These are phyloP conservation scores for Serendipita indica DNA, from an alignment of 768 basidiomycete genomes.

Conservation along the genomic window DNA sequence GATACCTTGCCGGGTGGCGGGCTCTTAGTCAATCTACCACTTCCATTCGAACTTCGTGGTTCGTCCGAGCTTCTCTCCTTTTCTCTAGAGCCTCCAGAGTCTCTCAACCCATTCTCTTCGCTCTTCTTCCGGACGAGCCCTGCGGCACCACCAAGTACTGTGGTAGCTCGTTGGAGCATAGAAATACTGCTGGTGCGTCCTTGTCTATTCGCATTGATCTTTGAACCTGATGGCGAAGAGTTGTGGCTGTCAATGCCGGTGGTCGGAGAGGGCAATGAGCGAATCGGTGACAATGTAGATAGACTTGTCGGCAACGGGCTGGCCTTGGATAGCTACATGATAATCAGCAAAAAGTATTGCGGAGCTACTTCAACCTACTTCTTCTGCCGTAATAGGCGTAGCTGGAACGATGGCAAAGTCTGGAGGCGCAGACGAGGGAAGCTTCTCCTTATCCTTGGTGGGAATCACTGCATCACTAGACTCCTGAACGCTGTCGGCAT, in stretches of 20 bases:
- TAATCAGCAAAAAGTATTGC: neutral
- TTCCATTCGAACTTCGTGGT: slow-evolving; percentile 49
- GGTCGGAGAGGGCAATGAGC: slow-evolving; percentile 43
- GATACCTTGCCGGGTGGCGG: slow-evolving; percentile 29
- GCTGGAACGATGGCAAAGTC: slow-evolving; percentile 63
- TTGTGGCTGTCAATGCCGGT: slow-evolving; percentile 29
- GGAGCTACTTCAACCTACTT: neutral
- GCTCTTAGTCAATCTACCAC: slow-evolving; percentile 51
- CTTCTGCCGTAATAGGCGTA: slow-evolving; percentile 40
- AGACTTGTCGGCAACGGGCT: too few relatives aligned
- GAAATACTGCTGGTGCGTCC: slow-evolving; percentile 76
- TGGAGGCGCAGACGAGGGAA: slow-evolving; percentile 32
- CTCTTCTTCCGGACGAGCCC: slow-evolving; percentile 71
- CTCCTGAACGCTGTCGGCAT: too few relatives aligned
- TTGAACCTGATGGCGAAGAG: slow-evolving; percentile 46
- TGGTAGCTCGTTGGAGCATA: slow-evolving; percentile 92
- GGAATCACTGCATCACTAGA: too few relatives aligned
- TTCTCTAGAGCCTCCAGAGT: neutral
- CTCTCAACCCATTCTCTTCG: slow-evolving; percentile 33
- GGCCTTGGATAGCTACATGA: slow-evolving; percentile 14
- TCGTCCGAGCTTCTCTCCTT: slow-evolving; percentile 29
- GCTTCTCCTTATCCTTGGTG: slow-evolving; percentile 23
- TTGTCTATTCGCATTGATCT: slow-evolving; percentile 51
- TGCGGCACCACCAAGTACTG: slow-evolving; percentile 68
- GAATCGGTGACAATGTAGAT: slow-evolving; percentile 31